phyloP scores from a whole-genome alignment of 495 filamentous ascomycete species.

The Pyrenopolyporus hunteri region DNA sequence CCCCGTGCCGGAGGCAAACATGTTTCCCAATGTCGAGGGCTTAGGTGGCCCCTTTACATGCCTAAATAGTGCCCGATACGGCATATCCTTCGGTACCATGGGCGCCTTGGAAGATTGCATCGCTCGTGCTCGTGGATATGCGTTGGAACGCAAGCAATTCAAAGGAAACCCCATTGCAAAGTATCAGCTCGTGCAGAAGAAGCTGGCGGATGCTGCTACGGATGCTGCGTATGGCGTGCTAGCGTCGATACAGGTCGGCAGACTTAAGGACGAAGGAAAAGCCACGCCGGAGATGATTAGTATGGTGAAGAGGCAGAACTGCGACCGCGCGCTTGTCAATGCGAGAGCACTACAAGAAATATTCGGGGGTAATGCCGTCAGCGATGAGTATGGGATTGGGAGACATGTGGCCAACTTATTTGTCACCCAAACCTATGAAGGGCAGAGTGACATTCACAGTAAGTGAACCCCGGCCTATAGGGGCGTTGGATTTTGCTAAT shows the following conservation, averaged over 20 bases:
- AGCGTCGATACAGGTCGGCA: constrained; percentile 85
- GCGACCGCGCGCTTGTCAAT: constrained; percentile 84
- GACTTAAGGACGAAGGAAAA: constrained; percentile 90
- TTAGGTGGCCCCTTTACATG: constrained; percentile 90
- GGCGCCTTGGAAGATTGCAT: constrained; percentile 94
- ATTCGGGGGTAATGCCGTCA: constrained; percentile 95
- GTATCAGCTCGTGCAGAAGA: constrained; percentile 99
- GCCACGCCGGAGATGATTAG: constrained; percentile 95
- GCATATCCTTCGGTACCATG: constrained; percentile 92
- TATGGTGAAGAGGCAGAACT: constrained; percentile 98
- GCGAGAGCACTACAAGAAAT: constrained; percentile 87
- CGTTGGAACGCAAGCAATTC: constrained; percentile 93
- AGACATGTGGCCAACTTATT: constrained; percentile 96
- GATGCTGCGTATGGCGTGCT: constrained; percentile 89
- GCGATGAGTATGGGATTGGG: constrained; percentile 94
- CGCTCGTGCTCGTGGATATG: constrained; percentile 77
- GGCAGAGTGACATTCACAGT: constrained; percentile 96
- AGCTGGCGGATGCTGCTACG: constrained; percentile 88
- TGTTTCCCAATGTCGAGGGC: constrained; percentile 92
- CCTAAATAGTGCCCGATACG: constrained; percentile 88
- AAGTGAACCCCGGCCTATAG: constrained; percentile 48
- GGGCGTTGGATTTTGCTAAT: constrained; percentile 26
- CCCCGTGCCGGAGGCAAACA: constrained; percentile 87
- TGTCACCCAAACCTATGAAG: constrained; percentile 97
- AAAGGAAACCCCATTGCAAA: constrained; percentile 94